Conservation (phyloP, 2,329 filamentous ascomycete species). For the Fusarium abutilonis region DNA sequence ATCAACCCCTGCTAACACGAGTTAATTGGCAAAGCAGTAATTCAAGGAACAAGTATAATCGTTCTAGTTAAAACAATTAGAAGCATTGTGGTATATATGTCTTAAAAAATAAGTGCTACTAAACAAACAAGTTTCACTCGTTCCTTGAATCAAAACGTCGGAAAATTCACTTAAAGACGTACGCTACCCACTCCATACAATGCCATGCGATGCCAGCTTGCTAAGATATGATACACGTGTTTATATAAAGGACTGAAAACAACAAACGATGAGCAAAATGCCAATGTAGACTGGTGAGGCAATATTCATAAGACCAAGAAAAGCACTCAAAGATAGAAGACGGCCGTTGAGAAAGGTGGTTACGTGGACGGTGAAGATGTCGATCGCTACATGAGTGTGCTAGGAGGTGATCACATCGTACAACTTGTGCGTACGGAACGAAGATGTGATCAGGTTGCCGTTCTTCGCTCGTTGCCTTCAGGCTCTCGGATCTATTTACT, state of each 20-base stretch:
- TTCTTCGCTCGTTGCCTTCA: not conserved
- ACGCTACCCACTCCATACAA: constrained; percentile 33
- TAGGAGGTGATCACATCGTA: not conserved
- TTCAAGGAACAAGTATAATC: no score
- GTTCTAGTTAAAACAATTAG: no score
- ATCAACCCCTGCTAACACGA: not conserved
- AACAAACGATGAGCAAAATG: not conserved
- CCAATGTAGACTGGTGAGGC: not conserved
- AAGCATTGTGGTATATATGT: constrained; percentile 16
- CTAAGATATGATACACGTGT: constrained; percentile 17
- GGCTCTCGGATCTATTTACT: not conserved
- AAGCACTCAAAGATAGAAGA: constrained; percentile 12
- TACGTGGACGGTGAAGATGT: not conserved
- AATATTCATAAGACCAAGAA: not conserved
- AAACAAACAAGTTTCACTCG: constrained; percentile 1
- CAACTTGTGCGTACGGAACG: not conserved
- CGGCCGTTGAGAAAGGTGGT: not conserved
- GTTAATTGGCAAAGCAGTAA: no score
- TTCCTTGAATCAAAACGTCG: constrained; percentile 3
- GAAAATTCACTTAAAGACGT: constrained; percentile 13
- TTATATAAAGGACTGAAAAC: not conserved
- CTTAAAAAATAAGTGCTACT: not conserved
- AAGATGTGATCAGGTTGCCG: not conserved
- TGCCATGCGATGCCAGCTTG: constrained; percentile 32
- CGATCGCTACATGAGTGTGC: not conserved